Base-by-base conservation (phyloP, 192 early-diverging fungal species). In the Chytriomyces sp. region DNA sequence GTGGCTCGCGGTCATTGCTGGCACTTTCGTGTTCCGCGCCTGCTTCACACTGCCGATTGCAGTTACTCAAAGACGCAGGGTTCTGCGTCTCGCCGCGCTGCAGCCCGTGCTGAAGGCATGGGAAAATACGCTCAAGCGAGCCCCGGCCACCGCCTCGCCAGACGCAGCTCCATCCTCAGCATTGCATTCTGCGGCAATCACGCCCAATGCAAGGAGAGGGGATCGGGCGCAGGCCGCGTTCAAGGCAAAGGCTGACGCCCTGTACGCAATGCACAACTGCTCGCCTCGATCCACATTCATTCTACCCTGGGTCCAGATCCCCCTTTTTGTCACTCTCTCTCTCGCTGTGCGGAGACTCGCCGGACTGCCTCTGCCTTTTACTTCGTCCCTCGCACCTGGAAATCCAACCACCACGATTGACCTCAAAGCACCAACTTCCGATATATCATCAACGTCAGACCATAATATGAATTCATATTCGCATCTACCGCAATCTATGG, bases 251-350 rank as follows among this genome's bases (percentile, higher is more conserved):
- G 37, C 34, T 14, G 7, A 58, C 12, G 81, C 84, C 17, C 77
- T 94, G 8, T 91, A 91, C 62, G 70, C 75, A 6, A 56, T 74
- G n/a, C 74, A 91, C 74, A 65, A 82, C 52, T 92, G 89, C 68
- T 73, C 73, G 22, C 90, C 91, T 0, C 72, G 84, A 17, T 83
- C 87, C 53, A 82, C 84, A 5, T 84, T 91, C 39, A 19, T 90
- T 28, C 64, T 92, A 10, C 92, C 91, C 8, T 89, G 81, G 77
- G 80, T 87, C 0, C 92, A 94, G 61, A 86, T 94, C n/a, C 92
- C 92, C 0, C 72, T 94, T 0, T 94, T 93, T 60, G 54, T 92
- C 25, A 77, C 77, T 25, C 84, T 89, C 82, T 88, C 91, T 0
- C 74, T 92, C 32, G 85, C 89, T 2, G 69, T 94, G 57, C 72